A percentile compares a stretch with the other conserved stretches of the same genome.
Evolutionary conservation across 225 moss, liverwort and hornwort species (phyloP).

Genomic region (Physcomitrellopsis africana): DNA sequence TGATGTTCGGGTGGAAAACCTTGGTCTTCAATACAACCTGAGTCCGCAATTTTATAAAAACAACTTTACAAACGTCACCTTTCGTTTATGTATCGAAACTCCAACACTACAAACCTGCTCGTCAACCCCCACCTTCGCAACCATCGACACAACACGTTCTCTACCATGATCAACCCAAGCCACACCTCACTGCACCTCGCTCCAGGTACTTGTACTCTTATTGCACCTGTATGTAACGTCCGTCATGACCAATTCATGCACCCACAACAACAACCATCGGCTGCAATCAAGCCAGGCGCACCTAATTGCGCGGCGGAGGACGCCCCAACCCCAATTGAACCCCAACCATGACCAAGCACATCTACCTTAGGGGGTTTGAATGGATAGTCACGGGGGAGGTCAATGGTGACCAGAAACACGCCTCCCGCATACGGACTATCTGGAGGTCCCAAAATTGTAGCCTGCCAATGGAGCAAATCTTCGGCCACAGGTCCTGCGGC

Average conservation of each 20-base stretch:
- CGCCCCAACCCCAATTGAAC: slow-evolving; percentile 5
- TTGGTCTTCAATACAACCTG: slow-evolving; percentile 97
- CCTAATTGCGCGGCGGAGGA: not conserved
- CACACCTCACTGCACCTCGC: no score
- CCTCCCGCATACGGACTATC: slow-evolving; percentile 97
- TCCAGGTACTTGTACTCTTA: not conserved
- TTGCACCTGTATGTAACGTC: not conserved
- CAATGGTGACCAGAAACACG: slow-evolving; percentile 95
- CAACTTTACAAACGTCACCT: no score
- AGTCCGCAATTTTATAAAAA: not conserved
- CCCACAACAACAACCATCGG: no score
- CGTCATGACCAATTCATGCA: not conserved
- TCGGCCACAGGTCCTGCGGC: slow-evolving; percentile 90
- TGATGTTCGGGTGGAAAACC: slow-evolving; percentile 97
- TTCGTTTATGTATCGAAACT: no score
- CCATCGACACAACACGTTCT: no score
- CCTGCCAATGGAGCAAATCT: slow-evolving; percentile 99
- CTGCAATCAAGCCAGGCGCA: not conserved
- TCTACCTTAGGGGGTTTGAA: slow-evolving; percentile 97
- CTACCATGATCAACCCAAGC: no score
- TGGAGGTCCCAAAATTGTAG: slow-evolving; percentile 97
- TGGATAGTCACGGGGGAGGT: slow-evolving; percentile 93
- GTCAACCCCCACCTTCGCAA: no score
- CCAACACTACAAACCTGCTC: no score
- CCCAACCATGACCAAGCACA: not conserved